Evolutionary conservation across 371 early-diverging fungal genomes (phyloP).

Genomic region (Apophysomyces sp.): DNA sequence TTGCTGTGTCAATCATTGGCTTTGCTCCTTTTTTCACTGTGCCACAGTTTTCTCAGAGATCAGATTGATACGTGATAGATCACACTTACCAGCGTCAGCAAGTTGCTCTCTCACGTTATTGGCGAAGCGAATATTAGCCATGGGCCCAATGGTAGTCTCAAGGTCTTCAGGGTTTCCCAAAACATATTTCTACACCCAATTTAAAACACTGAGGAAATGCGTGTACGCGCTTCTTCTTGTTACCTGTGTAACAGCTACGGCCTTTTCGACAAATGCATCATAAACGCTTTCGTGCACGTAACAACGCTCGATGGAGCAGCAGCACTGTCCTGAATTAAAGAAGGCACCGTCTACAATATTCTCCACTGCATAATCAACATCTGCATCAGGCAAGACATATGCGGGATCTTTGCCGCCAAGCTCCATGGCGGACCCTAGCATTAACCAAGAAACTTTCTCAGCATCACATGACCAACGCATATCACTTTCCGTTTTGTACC

Average conservation of each 20-base stretch:
- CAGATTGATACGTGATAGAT: not conserved
- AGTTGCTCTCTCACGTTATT: conserved; percentile 70
- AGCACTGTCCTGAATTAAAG: conserved; percentile 86
- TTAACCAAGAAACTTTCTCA: not conserved
- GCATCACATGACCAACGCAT: conserved; percentile 1
- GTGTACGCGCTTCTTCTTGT: not conserved
- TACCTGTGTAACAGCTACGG: conserved; percentile 65
- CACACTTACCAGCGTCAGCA: conserved; percentile 60
- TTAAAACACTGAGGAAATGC: not conserved
- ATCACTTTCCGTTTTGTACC: conserved; percentile 37
- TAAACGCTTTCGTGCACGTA: conserved; percentile 81
- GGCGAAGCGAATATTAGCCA: conserved; percentile 72
- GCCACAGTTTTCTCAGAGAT: not conserved
- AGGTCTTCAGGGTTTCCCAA: conserved; percentile 71
- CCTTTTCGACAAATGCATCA: conserved; percentile 69
- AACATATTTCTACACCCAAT: conserved; percentile 37
- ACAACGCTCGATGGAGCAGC: conserved; percentile 82
- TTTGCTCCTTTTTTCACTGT: conserved; percentile 68
- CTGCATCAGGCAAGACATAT: conserved; percentile 76
- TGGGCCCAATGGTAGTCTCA: conserved; percentile 77
- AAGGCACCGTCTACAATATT: conserved; percentile 82
- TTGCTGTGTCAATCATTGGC: conserved; percentile 56
- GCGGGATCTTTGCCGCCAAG: conserved; percentile 90
- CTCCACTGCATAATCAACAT: conserved; percentile 71
- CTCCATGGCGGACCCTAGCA: conserved; percentile 74